A percentile compares a stretch with the other conserved stretches of the same genome.
Evolutionary conservation across 257 asterid genomes (phyloP).

Genomic region (Solanum clarkiae): DNA sequence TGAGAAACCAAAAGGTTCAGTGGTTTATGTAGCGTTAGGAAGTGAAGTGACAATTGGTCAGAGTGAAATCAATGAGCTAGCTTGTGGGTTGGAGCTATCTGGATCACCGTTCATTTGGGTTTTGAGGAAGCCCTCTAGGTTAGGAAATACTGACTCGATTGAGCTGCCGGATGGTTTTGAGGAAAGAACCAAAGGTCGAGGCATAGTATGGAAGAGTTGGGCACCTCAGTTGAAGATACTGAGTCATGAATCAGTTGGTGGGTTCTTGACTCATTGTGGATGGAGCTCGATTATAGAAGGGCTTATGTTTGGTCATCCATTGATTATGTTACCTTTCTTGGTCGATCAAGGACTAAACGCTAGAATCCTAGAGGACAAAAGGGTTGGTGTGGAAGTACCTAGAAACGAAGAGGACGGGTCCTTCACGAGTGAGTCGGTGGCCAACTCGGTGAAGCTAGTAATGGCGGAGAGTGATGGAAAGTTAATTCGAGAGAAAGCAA

Average conservation of each 20-base stretch:
- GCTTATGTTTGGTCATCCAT: constrained; percentile 37
- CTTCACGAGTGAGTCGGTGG: constrained; percentile 38
- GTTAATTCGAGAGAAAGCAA: constrained; percentile 38
- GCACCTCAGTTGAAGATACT: constrained; percentile 63
- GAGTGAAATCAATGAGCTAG: constrained; percentile 21
- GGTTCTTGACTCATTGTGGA: constrained; percentile 74
- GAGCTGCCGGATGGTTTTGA: constrained; percentile 41
- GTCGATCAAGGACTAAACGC: constrained; percentile 79
- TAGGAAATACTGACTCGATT: not conserved
- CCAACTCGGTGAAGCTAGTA: constrained; percentile 33
- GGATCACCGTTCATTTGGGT: constrained; percentile 69
- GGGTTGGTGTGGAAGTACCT: constrained; percentile 53
- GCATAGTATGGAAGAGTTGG: constrained; percentile 42
- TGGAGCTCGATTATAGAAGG: constrained; percentile 81
- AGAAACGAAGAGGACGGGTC: constrained; percentile 44
- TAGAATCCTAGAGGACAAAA: constrained; percentile 49
- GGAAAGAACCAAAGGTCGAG: constrained; percentile 22
- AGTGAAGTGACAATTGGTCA: constrained; percentile 24
- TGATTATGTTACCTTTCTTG: constrained; percentile 59
- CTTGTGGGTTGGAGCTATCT: constrained; percentile 30
- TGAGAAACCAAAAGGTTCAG: not conserved
- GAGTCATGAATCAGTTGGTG: constrained; percentile 46
- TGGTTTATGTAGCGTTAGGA: constrained; percentile 31
- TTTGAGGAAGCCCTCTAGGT: constrained; percentile 22
- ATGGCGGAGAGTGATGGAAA: constrained; percentile 41